Conservation (phyloP, 208 protist species). For the Wallacemonas sp. region DNA sequence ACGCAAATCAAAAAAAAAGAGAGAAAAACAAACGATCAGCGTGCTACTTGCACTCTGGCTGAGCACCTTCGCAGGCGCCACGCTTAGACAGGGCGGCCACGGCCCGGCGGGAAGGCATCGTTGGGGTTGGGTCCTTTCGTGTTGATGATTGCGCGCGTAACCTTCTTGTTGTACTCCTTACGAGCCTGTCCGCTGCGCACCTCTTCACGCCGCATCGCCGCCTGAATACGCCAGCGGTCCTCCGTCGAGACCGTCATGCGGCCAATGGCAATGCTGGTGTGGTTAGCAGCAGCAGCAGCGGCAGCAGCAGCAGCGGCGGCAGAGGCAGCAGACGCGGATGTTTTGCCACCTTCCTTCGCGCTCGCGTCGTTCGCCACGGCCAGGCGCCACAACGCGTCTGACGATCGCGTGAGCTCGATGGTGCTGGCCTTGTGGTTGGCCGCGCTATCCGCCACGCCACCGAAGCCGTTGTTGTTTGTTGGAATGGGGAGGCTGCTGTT, state of each 20-base stretch:
- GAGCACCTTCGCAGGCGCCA: too few relatives aligned
- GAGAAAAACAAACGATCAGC: constrained; percentile 15
- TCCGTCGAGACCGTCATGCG: constrained; percentile 76
- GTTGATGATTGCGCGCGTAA: constrained; percentile 75
- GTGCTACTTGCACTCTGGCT: too few relatives aligned
- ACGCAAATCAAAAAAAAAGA: not conserved
- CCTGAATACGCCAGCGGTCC: constrained; percentile 87
- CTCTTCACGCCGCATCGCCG: constrained; percentile 84
- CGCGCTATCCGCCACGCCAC: not conserved
- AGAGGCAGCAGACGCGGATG: too few relatives aligned
- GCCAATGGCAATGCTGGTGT: constrained; percentile 59
- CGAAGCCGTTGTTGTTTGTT: constrained; percentile 19
- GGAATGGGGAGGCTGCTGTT: constrained; percentile 60
- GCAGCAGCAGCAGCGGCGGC: constrained; percentile 18
- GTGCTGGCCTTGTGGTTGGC: constrained; percentile 22
- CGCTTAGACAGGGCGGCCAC: constrained; percentile 75
- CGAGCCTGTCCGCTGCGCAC: constrained; percentile 58
- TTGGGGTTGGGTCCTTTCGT: constrained; percentile 66
- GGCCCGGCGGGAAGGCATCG: constrained; percentile 73
- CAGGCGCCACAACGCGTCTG: constrained; percentile 71
- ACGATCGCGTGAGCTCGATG: constrained; percentile 42
- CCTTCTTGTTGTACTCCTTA: constrained; percentile 90
- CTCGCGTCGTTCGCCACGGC: constrained; percentile 54
- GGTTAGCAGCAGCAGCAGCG: constrained; percentile 13
- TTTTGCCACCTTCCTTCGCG: constrained; percentile 35